phyloP scores from a whole-genome alignment of 208 protist species.

The Herpetomonas tarakana region DNA sequence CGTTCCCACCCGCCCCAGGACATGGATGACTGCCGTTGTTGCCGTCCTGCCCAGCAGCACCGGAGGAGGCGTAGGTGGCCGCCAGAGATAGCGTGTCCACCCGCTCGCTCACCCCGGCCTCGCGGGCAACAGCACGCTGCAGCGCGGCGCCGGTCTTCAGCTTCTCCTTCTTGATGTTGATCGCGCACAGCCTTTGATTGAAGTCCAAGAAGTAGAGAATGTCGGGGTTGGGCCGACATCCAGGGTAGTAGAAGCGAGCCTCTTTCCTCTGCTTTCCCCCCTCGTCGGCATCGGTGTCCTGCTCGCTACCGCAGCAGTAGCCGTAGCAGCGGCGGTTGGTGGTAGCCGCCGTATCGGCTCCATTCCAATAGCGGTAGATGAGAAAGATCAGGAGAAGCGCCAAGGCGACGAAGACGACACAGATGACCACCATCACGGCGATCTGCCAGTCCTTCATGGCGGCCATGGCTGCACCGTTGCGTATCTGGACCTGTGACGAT shows the following conservation, averaged over 20 bases:
- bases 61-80: background rate
- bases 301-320: conserved; percentile 7
- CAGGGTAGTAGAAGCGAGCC: conserved; percentile 19
- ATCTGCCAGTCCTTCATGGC: conserved; percentile 57
- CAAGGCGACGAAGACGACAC: conserved; percentile 41
- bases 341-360: conserved; percentile 1
- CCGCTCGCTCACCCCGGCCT: background rate
- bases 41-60: background rate
- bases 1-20: background rate
- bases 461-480: conserved; percentile 4
- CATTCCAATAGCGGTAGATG: conserved; percentile 32
- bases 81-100: background rate
- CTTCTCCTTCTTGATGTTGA: conserved; percentile 36
- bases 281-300: background rate
- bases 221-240: conserved; percentile 15
- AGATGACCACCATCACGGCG: conserved; percentile 47
- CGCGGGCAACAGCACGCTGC: conserved; percentile 10
- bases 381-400: conserved; percentile 33
- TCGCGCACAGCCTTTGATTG: conserved; percentile 16
- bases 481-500: background rate
- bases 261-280: no score
- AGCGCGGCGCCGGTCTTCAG: conserved; percentile 13
- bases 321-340: conserved; percentile 6
- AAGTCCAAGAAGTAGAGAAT: conserved; percentile 59
- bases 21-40: no score